Percentiles rank a stretch among this genome's conserved stretches.
phyloP scores from a whole-genome alignment of 2,329 filamentous ascomycete species.

The Epichloe typhina region DNA sequence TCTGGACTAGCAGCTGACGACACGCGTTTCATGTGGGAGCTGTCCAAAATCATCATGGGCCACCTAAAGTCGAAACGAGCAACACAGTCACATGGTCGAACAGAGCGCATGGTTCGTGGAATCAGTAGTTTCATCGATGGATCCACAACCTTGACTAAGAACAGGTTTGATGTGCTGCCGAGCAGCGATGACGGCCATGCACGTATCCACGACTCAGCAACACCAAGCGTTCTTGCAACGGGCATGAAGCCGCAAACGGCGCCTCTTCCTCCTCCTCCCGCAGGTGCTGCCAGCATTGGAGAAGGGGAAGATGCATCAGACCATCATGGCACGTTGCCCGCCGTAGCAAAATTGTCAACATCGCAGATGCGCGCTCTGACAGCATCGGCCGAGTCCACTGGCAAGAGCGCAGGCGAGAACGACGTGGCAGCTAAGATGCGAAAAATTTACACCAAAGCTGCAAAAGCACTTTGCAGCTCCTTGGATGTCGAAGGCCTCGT shows the following conservation, averaged over 20 bases:
- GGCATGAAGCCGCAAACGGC: neutral
- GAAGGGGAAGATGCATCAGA: neutral
- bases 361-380: neutral
- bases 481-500: neutral
- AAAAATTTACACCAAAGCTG: conserved; percentile 1
- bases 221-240: neutral
- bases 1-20: conserved; percentile 11
- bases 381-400: neutral
- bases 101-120: conserved; percentile 21
- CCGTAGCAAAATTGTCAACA: neutral
- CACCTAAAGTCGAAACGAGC: conserved; percentile 17
- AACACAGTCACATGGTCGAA: conserved; percentile 12
- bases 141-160: neutral
- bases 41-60: conserved; percentile 16
- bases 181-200: neutral
- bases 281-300: neutral
- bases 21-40: conserved; percentile 9
- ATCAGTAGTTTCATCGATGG: conserved; percentile 17
- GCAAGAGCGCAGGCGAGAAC: neutral
- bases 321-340: neutral
- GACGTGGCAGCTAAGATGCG: neutral
- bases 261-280: neutral
- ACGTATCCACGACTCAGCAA: conserved; percentile 11
- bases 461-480: conserved; percentile 1
- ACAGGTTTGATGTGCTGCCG: neutral